A percentile compares a stretch with the other conserved stretches of the same genome.
phyloP scores from a whole-genome alignment of 1,284 basidiomycete species.

The Trametes versicolor region DNA sequence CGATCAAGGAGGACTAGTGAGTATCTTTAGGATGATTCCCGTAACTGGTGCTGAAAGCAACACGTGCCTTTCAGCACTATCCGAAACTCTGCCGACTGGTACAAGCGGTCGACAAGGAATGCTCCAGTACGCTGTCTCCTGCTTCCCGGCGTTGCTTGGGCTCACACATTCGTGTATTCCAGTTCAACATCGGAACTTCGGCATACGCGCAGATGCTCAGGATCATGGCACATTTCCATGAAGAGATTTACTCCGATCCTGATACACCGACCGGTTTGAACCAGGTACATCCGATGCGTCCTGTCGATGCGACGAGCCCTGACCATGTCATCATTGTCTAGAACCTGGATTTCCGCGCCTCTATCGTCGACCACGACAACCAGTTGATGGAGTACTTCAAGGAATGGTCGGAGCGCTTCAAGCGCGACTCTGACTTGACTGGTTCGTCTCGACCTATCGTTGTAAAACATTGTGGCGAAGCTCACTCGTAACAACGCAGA shows the following conservation, averaged over 20 bases:
- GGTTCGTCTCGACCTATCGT: constrained; percentile 17
- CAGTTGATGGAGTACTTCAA: constrained; percentile 65
- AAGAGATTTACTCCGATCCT: constrained; percentile 80
- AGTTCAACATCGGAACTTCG: constrained; percentile 82
- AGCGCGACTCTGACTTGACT: constrained; percentile 39
- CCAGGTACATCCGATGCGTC: constrained; percentile 53
- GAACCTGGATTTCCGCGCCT: constrained; percentile 71
- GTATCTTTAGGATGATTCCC: constrained; percentile 37
- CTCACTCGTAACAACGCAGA: constrained; percentile 52
- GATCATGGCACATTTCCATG: constrained; percentile 78
- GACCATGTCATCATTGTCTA: constrained; percentile 38
- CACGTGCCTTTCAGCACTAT: constrained; percentile 60
- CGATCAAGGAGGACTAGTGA: constrained; percentile 86
- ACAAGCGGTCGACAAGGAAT: constrained; percentile 71
- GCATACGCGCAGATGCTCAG: constrained; percentile 75
- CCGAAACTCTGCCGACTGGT: constrained; percentile 81
- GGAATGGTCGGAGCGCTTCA: constrained; percentile 59
- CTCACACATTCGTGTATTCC: constrained; percentile 4
- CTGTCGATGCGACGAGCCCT: not conserved
- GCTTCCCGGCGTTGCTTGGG: not conserved
- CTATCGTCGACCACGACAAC: constrained; percentile 69
- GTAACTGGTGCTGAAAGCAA: not conserved
- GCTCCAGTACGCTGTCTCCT: constrained; percentile 53
- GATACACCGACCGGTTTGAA: constrained; percentile 75
- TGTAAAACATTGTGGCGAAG: not conserved